Evolutionary conservation across 495 filamentous ascomycete species (phyloP), one percentile per base, ranked within the genome.

Genomic region (Penicillium bovifimosum): DNA sequence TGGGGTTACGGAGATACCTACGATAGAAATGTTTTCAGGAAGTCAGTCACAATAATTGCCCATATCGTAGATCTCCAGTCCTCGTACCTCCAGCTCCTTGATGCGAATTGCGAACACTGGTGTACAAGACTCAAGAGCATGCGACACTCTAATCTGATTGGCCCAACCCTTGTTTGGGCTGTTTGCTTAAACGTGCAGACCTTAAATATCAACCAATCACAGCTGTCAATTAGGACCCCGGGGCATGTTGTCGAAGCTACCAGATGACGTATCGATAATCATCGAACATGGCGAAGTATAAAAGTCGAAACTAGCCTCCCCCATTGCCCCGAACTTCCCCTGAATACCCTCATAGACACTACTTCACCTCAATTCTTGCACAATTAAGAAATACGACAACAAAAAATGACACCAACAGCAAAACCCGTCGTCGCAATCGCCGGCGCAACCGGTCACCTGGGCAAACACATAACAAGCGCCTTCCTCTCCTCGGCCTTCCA

Each of bases 361-460:
- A n/a, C 20, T 4, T 26, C 11, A 20, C 13, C 7, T 6, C 20
- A 1, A 14, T 3, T 11, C 34, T 7, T 14, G 4, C 13, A 3
- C 7, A 2, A 9, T 41, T 5, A 1, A 13, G 10, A n/a, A 41
- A n/a, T 8, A 16, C 6, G 24, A 24, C 20, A 24, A 24, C n/a
- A 24, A 24, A 9, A 45, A 10, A 47, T 47, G 45, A 24, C 45
- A n/a, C 26, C 32, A 8, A 7, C 13, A 27, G 28, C 48, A 28
- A 41, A 48, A 28, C 53, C 57, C 18, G 57, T 60, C 29, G 53
- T 66, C 18, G 61, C 61, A n/a, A 62, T 66, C 45, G 61, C 64
- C 38, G 61, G 62, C 35, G 56, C 59, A 38, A 60, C 59, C 17
- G 61, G 64, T 18, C 56, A 67, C 46, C 52, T 66, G 3, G 64